A percentile compares a stretch with the other conserved stretches of the same genome.
Evolutionary conservation across 192 early-diverging fungal species (phyloP).

Genomic region (Gigaspora rosea): DNA sequence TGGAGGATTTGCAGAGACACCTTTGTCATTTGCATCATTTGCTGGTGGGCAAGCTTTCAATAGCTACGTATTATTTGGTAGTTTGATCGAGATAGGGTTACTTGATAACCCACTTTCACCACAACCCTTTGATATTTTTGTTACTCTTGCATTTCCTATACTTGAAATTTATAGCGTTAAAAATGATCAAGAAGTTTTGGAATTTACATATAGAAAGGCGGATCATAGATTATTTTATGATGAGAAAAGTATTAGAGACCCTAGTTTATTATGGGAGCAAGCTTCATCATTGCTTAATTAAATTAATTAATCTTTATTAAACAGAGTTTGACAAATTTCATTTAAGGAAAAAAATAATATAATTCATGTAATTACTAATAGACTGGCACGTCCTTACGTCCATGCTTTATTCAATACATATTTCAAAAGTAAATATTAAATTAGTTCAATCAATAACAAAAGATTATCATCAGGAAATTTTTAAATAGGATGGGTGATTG

Average conservation of each 20-base stretch:
- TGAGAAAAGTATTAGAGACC: neutral
- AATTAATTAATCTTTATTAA: too few species aligned
- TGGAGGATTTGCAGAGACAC: slow-evolving; percentile 36
- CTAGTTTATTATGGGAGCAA: neutral
- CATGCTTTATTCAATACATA: too few species aligned
- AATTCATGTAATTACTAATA: too few species aligned
- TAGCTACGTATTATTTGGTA: neutral
- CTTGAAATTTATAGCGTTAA: neutral
- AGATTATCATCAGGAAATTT: too few species aligned
- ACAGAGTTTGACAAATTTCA: too few species aligned
- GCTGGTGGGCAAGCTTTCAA: slow-evolving; percentile 30
- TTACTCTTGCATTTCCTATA: neutral
- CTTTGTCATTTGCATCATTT: slow-evolving; percentile 39
- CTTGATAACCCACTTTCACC: neutral
- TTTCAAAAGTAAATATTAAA: too few species aligned
- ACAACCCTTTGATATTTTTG: neutral
- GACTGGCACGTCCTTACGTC: too few species aligned
- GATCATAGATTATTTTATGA: neutral
- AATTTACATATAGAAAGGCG: neutral
- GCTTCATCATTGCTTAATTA: neutral
- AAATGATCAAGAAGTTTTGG: neutral
- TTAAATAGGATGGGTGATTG: too few species aligned
- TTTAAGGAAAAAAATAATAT: too few species aligned
- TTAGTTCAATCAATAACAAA: too few species aligned
- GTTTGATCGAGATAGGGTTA: neutral